phyloP scores from a whole-genome alignment of 2,329 filamentous ascomycete species.

The Cercospora janseana region DNA sequence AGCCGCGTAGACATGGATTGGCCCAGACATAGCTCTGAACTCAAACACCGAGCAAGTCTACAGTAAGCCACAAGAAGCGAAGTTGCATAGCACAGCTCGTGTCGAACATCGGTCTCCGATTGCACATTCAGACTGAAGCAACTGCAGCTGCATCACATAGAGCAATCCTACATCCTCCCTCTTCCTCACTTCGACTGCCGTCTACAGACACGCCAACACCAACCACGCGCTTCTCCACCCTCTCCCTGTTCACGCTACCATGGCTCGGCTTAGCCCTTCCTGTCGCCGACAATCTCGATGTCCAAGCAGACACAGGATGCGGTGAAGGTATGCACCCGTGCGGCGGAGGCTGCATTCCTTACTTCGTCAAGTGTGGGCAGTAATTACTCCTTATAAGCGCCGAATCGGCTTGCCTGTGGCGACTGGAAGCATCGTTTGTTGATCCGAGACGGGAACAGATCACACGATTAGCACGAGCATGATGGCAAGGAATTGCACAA shows the following conservation, averaged over 20 bases:
- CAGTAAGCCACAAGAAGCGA: constrained; percentile 12
- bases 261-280: not conserved
- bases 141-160: no score
- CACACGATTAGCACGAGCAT: no score
- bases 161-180: no score
- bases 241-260: not conserved
- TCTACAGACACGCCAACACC: not conserved
- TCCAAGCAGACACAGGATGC: not conserved
- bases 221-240: constrained; percentile 1
- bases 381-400: not conserved
- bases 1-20: not conserved
- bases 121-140: not conserved
- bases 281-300: not conserved
- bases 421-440: no score
- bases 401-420: not conserved
- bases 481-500: no score
- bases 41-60: constrained; percentile 2
- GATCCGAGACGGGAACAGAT: no score
- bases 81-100: constrained; percentile 8
- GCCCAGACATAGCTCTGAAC: constrained; percentile 1
- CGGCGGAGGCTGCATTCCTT: not conserved
- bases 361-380: constrained; percentile 3
- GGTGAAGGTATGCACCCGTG: constrained; percentile 2
- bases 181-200: not conserved
- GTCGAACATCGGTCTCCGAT: not conserved